Base-by-base conservation (phyloP, 192 early-diverging fungal species). In the Kickxella alabastrina region DNA sequence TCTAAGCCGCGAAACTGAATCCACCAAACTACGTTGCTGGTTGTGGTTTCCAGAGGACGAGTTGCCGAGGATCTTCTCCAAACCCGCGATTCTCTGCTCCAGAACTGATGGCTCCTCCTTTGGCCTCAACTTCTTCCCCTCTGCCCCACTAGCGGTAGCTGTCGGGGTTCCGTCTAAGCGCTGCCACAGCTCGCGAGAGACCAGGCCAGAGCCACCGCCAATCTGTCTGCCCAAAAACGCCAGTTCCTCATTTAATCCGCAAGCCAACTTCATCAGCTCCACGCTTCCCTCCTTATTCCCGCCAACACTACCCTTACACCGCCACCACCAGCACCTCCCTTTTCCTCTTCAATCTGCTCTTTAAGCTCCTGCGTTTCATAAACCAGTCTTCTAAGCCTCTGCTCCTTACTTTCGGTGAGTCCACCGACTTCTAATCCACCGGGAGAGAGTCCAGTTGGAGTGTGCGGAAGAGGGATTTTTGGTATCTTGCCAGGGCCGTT, bases 311-410 rank as follows among this genome's bases (percentile, higher is more conserved):
- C n/a, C n/a, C n/a, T n/a, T n/a, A n/a, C n/a, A n/a, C n/a, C n/a
- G n/a, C n/a, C n/a, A n/a, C n/a, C n/a, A n/a, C n/a, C n/a, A n/a
- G n/a, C n/a, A n/a, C n/a, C 48, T 0, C 7, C 28, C 2, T 14
- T 19, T 4, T 52, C 57, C 4, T 18, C 15, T 3, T 41, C 50
- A 3, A 91, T 46, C 56, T 90, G 85, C 45, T 83, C 79, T 15
- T 62, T 68, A 3, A 95, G 82, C 47, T 95, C 89, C 51, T 92
- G 85, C 8, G 88, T 84, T 61, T 95, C 92, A 52, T 78, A 85
- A 54, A 88, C 79, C 31, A 95, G 82, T 12, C 92, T 77, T 21
- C 87, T 79, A 18, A 91, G 62, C 51, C 83, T 79, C 58, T 95
- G 87, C 27, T 88, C 54, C 17, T 82, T 67, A 1, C 88, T 92